These are phyloP conservation scores for Delphinella strobiligena DNA, from an alignment of 2,329 filamentous ascomycete species.

Conservation along the genomic window DNA sequence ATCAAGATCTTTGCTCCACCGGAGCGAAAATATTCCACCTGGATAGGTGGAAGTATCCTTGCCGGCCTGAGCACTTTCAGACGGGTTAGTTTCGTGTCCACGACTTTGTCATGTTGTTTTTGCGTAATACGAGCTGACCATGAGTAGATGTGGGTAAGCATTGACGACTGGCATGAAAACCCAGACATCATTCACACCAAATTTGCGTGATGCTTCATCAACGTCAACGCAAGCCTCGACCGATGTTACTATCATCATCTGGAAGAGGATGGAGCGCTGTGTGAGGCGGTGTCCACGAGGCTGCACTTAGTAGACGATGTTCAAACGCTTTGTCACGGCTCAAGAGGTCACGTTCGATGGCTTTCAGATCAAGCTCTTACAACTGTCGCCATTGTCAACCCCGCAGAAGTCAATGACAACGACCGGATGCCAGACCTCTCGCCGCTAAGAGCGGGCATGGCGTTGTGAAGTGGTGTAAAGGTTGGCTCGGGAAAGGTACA, in stretches of 20 bases:
- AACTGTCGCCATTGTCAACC: background rate
- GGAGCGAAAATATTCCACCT: conserved; percentile 96
- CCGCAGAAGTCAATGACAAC: background rate
- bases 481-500: background rate
- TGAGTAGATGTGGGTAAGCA: conserved; percentile 93
- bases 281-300: too few species aligned
- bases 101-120: conserved; percentile 3
- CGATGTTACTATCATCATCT: too few species aligned
- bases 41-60: conserved; percentile 96
- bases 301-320: too few species aligned
- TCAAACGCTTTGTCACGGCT: too few species aligned
- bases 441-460: too few species aligned
- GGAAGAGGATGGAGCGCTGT: too few species aligned
- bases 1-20: conserved; percentile 99
- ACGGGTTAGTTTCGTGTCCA: conserved; percentile 54
- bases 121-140: too few species aligned
- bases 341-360: too few species aligned
- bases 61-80: conserved; percentile 95
- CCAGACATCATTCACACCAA: conserved; percentile 98
- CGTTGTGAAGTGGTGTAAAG: background rate
- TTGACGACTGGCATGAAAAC: conserved; percentile 99
- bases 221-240: too few species aligned
- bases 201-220: conserved; percentile 77
- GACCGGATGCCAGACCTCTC: too few species aligned
- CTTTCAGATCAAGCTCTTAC: background rate